Evolutionary conservation across 176 grass and related monocot genomes (phyloP), one percentile per base, ranked within the genome.

Genomic region (Bonia amplexicaulis): DNA sequence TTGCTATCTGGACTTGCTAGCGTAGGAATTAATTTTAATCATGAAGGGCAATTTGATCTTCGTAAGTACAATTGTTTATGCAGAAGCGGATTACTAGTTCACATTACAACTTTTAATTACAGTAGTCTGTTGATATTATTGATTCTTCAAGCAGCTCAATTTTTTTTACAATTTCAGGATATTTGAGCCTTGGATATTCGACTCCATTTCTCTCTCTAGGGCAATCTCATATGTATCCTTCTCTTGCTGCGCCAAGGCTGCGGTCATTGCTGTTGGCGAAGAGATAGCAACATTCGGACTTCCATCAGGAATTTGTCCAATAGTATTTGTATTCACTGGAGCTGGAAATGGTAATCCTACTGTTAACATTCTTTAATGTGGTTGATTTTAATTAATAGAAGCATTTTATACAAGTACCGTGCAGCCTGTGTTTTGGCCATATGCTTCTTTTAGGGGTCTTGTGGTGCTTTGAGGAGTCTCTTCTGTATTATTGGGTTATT

Each of bases 181-280:
- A 98, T 88, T 60, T 98, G 87, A 92, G 87, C 91, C 88, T 98
- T 74, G 96, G 96, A 69, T 98, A 94, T 55, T 94, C 96, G 11
- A 98, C 96, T 11, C 93, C 96, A 4, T 95, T 98, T 87, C 93
- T 98, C 14, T 98, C 96, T 69, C 81, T 98, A 20, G 96, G 96
- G 59, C 91, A 90, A 85, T 98, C 96, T 49, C 77, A 98, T 86
- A 98, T 98, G 96, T 98, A 98, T 80, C 90, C 91, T 86, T 95
- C 96, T 4, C 96, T 98, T 6, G 93, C 93, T 66, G 96, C 96
- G 0, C 93, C 3, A 98, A 98, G 66, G 81, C 96, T 75, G 96
- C 96, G 71, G 89, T 98, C 22, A 93, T 98, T 76, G 73, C 90
- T 1, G 26, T 98, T 41, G 96, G 93, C 26, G 96, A 98, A 90